Conservation (phyloP, 192 early-diverging fungal species). For the Spinellus fusiger region DNA sequence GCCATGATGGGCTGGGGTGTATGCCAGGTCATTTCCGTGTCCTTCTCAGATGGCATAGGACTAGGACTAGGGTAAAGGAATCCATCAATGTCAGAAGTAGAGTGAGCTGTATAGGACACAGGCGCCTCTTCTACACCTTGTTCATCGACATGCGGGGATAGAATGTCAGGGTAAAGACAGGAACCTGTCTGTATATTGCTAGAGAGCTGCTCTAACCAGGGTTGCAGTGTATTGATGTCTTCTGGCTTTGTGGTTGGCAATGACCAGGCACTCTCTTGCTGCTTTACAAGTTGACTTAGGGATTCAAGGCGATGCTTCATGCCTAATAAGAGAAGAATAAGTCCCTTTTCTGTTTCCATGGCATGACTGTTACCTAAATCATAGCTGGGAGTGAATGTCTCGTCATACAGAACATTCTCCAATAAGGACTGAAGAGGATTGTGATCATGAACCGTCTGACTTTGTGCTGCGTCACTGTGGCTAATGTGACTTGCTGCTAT, state of each 20-base stretch:
- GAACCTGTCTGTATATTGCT: constrained; percentile 14
- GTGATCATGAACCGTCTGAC: not conserved
- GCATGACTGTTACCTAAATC: constrained; percentile 7
- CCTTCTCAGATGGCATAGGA: too few species aligned
- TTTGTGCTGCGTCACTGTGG: too few species aligned
- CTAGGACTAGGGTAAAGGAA: too few species aligned
- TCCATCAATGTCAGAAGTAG: not conserved
- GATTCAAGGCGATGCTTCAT: constrained; percentile 21
- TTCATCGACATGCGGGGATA: not conserved
- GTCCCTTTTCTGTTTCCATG: not conserved
- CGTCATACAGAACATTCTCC: constrained; percentile 5
- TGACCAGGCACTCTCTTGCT: not conserved
- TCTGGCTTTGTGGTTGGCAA: constrained; percentile 5
- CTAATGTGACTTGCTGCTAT: too few species aligned
- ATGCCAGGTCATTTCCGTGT: too few species aligned
- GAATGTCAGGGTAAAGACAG: constrained; percentile 13
- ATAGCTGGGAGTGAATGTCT: constrained; percentile 12
- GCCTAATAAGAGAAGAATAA: constrained; percentile 1
- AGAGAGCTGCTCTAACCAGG: constrained; percentile 23
- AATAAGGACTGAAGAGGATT: constrained; percentile 15
- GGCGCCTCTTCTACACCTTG: too few species aligned
- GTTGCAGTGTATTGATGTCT: constrained; percentile 7
- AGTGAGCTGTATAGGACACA: not conserved
- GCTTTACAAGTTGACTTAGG: not conserved
- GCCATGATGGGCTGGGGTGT: too few species aligned